A percentile compares a stretch with the other conserved stretches of the same genome.
phyloP scores from a whole-genome alignment of 2,329 filamentous ascomycete genomes.

The Penicillium palitans region DNA sequence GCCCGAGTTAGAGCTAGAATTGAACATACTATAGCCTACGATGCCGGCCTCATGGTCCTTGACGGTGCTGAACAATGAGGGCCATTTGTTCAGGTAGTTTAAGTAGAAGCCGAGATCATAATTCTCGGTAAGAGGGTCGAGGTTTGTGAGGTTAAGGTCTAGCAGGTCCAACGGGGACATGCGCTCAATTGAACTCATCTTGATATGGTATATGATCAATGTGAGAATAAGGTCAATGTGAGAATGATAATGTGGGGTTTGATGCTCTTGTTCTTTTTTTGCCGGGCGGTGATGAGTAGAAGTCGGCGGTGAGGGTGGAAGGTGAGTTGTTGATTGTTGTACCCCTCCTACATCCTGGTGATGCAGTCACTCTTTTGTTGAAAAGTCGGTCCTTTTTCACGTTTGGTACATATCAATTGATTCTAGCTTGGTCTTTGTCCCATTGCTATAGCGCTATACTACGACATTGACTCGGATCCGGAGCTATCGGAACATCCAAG shows the following conservation, averaged over 20 bases:
- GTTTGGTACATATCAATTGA: slow-evolving; percentile 4
- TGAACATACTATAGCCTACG: slow-evolving; percentile 80
- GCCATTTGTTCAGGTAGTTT: slow-evolving; percentile 94
- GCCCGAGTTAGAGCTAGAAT: neutral
- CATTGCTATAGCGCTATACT: neutral
- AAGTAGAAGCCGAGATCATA: slow-evolving; percentile 96
- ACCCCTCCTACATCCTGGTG: slow-evolving; percentile 10
- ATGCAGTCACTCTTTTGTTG: slow-evolving; percentile 7
- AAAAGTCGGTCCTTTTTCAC: slow-evolving; percentile 8
- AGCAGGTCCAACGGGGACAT: slow-evolving; percentile 84
- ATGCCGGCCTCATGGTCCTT: slow-evolving; percentile 85
- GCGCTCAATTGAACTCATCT: slow-evolving; percentile 80
- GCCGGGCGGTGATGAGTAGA: slow-evolving; percentile 14
- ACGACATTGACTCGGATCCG: slow-evolving; percentile 1
- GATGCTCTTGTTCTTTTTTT: slow-evolving; percentile 18
- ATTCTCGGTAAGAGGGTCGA: slow-evolving; percentile 96
- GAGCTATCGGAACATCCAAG: slow-evolving; percentile 2
- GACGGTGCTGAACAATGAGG: slow-evolving; percentile 87
- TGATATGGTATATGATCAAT: slow-evolving; percentile 16
- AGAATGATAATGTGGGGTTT: slow-evolving; percentile 25
- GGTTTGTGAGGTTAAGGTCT: slow-evolving; percentile 88
- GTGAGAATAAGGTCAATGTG: neutral
- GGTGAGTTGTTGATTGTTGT: neutral
- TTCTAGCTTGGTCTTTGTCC: neutral
- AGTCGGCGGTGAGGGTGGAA: slow-evolving; percentile 7